Evolutionary conservation across 228 moss, liverwort and hornwort species (phyloP), one percentile per base, ranked within the genome.

Genomic region (Sphagnum magellanicum): DNA sequence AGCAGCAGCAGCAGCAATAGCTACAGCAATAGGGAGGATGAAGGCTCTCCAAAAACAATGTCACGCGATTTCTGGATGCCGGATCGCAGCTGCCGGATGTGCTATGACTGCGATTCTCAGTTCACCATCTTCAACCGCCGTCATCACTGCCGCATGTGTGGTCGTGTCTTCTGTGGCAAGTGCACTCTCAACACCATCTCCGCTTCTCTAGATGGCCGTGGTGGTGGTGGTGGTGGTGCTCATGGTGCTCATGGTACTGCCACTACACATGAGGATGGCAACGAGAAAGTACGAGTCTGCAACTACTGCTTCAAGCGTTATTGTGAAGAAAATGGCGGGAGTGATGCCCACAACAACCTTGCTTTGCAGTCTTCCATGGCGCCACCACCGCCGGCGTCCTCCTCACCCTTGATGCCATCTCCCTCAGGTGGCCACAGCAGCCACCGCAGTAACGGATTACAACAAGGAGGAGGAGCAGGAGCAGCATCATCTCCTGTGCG

Each of bases 51-150:
- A 73, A 78, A 76, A 79, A 77, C 83, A 70, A 86, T 89, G 87
- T 87, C 90, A 79, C 89, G 92, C 78, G 88, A 89, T 70, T 96
- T 87, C 80, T 96, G 95, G 95, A 96, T 96, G 91, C 92, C 95
- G 78, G 95, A 96, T 78, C 85, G 89, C 67, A 92, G 90, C 83
- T 96, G 95, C 79, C 91, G 84, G 52, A 74, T 82, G 81, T 96
- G 95, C 80, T 96, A 89, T 59, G 92, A 91, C 71, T 96, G 95
- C 73, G 91, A 96, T 47, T 89, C 90, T 63, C 86, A 81, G 74
- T 96, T 96, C 64, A 91, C 88, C 78, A 80, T 92, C 48, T 89
- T 96, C 52, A 92, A 96, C 62, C 87, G 95, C 70, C 90, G 95
- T 52, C 95, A 96, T 84, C 95, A 96, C 73, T 96, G 95, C 84